Evolutionary conservation across 2,329 filamentous ascomycete genomes (phyloP).

Genomic region (Penicillium expansum): DNA sequence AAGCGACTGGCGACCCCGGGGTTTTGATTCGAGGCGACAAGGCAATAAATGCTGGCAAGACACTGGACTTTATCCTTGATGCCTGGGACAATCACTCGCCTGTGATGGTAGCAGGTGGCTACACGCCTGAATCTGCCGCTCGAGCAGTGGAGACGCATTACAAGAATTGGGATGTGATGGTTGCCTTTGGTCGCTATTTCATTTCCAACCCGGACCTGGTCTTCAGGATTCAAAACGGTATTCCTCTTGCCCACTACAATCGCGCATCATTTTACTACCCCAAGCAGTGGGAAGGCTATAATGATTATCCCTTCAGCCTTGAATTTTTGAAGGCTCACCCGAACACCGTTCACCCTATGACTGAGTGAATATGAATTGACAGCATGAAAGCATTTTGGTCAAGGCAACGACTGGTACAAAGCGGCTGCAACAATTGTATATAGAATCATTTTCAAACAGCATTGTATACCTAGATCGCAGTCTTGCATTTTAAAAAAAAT

Average conservation of each 20-base stretch:
- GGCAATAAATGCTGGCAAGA: not conserved
- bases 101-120: not conserved
- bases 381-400: not conserved
- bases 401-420: no score
- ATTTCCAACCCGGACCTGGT: not conserved
- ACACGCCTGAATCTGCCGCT: not conserved
- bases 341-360: not conserved
- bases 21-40: not conserved
- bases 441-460: not conserved
- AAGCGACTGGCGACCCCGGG: not conserved
- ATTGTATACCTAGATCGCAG: not conserved
- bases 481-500: not conserved
- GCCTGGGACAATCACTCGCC: not conserved
- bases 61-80: not conserved
- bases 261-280: not conserved
- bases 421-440: no score
- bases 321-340: not conserved
- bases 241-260: not conserved
- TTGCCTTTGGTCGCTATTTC: not conserved
- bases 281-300: not conserved
- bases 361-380: not conserved
- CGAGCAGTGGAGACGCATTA: not conserved
- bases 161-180: not conserved
- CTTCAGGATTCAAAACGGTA: not conserved
- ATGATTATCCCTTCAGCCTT: not conserved